Base-by-base conservation (phyloP, 495 filamentous ascomycete genomes). In the Immersiella caudata region DNA sequence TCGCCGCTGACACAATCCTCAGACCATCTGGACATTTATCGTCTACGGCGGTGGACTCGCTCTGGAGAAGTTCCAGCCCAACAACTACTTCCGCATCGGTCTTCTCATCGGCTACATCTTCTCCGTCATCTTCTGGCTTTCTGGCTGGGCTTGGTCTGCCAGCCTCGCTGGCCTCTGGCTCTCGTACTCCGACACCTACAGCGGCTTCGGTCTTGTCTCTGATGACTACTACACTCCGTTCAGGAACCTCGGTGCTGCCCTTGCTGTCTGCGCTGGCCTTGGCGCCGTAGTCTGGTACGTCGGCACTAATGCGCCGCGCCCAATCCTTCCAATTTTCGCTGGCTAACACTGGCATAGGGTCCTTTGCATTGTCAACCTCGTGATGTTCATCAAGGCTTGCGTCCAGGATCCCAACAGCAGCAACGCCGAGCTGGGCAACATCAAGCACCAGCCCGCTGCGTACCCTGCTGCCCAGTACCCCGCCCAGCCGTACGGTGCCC, bases 91-190 rank as follows among this genome's bases (percentile, higher is more conserved):
- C 69, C 77, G 80, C 62, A 61, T 80, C 52, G 68, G 29, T 49
- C 58, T 71, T 22, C 36, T 80, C 12, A 51, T 78, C 50, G 65
- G 62, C 21, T 77, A 79, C 67, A 61, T 70, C 51, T 69, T 82
- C 62, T 68, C 64, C 59, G 22, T 74, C 33, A 74, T 82, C 51
- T 81, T 80, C 66, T 82, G 80, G 80, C 72, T 81, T 7, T 56
- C 66, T 0, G 78, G 68, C n/a, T 82, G 79, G 79, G 72, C 75
- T 18, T 82, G 75, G 75, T 70, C 78, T 9, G 78, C 80, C 12
- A 76, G 73, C 59, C 52, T 65, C 22, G 79, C 79, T 4, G 61
- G 70, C 18, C 27, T 71, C 22, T 73, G 60, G 62, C 72, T 79
- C 9, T 36, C 68, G 7, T 49, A 36, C 26, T 0, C 21, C 24